Percentiles rank a stretch among this genome's conserved stretches.
Evolutionary conservation across 306 rosid genomes (phyloP).

Genomic region (Lagenaria siceraria): DNA sequence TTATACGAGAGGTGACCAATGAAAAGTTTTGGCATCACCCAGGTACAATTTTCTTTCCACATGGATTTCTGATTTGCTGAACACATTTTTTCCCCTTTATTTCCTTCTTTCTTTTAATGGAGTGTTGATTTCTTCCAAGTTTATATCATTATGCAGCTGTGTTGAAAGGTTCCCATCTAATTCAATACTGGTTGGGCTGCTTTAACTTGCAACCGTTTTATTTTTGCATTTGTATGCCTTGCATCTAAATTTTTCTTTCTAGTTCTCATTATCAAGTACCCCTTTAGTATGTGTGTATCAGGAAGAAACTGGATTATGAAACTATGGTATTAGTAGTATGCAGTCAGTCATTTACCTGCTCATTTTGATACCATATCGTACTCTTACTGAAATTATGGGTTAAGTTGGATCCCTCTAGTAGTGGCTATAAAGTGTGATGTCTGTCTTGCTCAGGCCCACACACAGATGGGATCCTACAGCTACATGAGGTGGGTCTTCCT

Average conservation of each 20-base stretch:
- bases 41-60: constrained; percentile 35
- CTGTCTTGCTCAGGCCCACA: constrained; percentile 24
- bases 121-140: not conserved
- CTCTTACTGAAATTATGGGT: constrained; percentile 11
- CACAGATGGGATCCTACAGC: constrained; percentile 14
- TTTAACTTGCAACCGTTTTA: not conserved
- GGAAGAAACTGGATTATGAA: constrained; percentile 10
- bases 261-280: not conserved
- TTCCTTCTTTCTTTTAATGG: no score
- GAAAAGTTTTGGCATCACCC: constrained; percentile 98
- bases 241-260: not conserved
- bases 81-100: no score
- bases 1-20: constrained; percentile 90
- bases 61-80: not conserved
- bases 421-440: constrained; percentile 12
- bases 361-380: constrained; percentile 8
- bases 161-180: not conserved
- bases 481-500: constrained; percentile 21
- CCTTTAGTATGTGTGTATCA: constrained; percentile 16
- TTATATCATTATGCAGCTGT: not conserved
- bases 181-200: not conserved
- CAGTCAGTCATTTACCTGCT: not conserved
- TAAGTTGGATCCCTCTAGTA: constrained; percentile 9
- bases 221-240: not conserved
- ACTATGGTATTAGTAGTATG: not conserved